phyloP scores from a whole-genome alignment of 2,329 filamentous ascomycete species.

The Penicillium digitatum region DNA sequence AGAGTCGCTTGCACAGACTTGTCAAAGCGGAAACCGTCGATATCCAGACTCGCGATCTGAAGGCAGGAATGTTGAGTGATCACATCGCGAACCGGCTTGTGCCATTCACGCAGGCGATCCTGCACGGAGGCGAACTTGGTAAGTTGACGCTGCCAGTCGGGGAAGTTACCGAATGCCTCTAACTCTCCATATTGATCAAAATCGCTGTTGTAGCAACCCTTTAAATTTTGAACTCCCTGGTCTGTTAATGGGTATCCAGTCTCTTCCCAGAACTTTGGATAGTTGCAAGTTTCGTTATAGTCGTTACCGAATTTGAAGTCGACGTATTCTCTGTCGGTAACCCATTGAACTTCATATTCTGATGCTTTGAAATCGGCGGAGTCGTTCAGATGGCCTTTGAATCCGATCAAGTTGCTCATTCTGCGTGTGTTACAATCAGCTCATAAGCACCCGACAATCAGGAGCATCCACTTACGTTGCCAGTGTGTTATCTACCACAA shows the following conservation, averaged over 20 bases:
- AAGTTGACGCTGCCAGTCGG: constrained; percentile 60
- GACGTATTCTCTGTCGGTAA: constrained; percentile 51
- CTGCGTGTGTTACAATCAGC: constrained; percentile 6
- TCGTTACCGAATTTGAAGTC: constrained; percentile 56
- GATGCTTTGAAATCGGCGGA: constrained; percentile 53
- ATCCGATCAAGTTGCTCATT: constrained; percentile 60
- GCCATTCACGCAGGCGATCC: constrained; percentile 63
- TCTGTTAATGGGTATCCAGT: constrained; percentile 50
- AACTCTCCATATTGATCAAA: constrained; percentile 64
- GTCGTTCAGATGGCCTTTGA: constrained; percentile 57
- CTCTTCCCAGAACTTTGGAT: constrained; percentile 60
- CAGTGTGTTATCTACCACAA: constrained; percentile 63
- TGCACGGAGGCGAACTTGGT: constrained; percentile 65
- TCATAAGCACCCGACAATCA: too few species aligned
- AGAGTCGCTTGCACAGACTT: constrained; percentile 62
- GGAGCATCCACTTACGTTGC: constrained; percentile 48
- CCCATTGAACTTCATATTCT: constrained; percentile 58
- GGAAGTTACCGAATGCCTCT: constrained; percentile 60
- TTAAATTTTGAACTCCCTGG: constrained; percentile 46
- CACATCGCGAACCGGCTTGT: constrained; percentile 54
- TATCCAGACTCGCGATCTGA: constrained; percentile 57
- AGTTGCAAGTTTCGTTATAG: constrained; percentile 53
- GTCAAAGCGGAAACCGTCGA: constrained; percentile 64
- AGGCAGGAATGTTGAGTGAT: constrained; percentile 61
- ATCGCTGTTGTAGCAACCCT: constrained; percentile 59